A percentile compares a stretch with the other conserved stretches of the same genome.
These are phyloP conservation scores for Pyrenopolyporus hunteri DNA, from an alignment of 495 filamentous ascomycete species.

Conservation along the genomic window DNA sequence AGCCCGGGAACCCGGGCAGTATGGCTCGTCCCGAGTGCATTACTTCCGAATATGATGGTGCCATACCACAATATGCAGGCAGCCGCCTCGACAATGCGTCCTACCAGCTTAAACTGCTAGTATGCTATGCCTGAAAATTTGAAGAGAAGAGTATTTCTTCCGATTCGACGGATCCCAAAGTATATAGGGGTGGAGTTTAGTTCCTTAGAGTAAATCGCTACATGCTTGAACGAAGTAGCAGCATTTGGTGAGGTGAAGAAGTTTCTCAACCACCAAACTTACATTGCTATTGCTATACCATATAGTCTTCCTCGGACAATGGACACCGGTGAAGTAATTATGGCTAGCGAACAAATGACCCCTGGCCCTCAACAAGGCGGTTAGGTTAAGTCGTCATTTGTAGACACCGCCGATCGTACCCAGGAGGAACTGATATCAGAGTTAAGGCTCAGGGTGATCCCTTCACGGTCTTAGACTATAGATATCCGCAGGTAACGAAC, in stretches of 20 bases:
- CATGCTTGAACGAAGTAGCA: conserved; percentile 11
- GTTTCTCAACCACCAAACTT: conserved; percentile 16
- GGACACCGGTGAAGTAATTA: not conserved
- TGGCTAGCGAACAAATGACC: not conserved
- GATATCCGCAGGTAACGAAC: not conserved
- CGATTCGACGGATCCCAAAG: conserved; percentile 20
- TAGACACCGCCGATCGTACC: not conserved
- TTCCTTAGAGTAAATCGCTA: too few species aligned
- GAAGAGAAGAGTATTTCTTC: conserved; percentile 11
- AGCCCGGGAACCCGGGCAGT: conserved; percentile 6
- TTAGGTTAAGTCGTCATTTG: not conserved
- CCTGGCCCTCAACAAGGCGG: too few species aligned
- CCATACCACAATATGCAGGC: conserved; percentile 25
- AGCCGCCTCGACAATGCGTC: conserved; percentile 32
- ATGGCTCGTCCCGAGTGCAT: conserved; percentile 8
- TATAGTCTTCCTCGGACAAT: not conserved
- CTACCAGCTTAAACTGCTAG: conserved; percentile 11
- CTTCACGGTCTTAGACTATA: not conserved
- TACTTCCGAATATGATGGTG: conserved; percentile 19
- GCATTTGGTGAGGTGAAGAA: conserved; percentile 4
- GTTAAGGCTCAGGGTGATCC: not conserved
- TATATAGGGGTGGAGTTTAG: too few species aligned
- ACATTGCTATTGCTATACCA: not conserved
- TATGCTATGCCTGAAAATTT: conserved; percentile 25
- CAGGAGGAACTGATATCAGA: not conserved